A percentile compares a stretch with the other conserved stretches of the same genome.
phyloP scores from a whole-genome alignment of 257 asterid genomes.

The Przewalskia tangutica region DNA sequence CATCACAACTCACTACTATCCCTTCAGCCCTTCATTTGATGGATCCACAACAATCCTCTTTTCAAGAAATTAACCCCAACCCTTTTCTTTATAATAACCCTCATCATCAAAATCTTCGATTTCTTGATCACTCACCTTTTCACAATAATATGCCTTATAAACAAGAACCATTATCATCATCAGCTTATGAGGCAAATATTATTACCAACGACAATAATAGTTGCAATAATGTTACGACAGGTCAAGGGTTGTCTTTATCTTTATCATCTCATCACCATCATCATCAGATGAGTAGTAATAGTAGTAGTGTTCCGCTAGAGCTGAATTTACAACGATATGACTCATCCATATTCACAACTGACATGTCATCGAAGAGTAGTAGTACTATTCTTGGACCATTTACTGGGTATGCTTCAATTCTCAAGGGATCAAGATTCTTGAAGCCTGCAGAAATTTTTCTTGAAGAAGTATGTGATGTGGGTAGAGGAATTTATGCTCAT shows the following conservation, averaged over 20 bases:
- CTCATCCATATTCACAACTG: conserved; percentile 23
- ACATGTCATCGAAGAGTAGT: conserved; percentile 25
- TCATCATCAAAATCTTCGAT: conserved; percentile 26
- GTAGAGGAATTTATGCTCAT: conserved; percentile 27
- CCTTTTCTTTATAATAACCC: conserved; percentile 20
- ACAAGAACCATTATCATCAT: conserved; percentile 21
- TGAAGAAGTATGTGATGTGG: conserved; percentile 35
- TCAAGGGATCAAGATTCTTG: conserved; percentile 45
- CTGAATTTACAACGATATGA: conserved; percentile 45
- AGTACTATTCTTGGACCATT: conserved; percentile 69
- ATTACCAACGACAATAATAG: background rate
- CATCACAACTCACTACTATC: conserved; percentile 18
- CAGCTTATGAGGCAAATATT: conserved; percentile 9
- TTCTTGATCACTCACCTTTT: conserved; percentile 27
- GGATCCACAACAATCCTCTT: conserved; percentile 39
- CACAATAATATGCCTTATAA: conserved; percentile 17
- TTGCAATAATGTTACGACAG: background rate
- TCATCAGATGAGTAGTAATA: background rate
- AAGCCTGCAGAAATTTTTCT: conserved; percentile 54
- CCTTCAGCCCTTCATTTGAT: conserved; percentile 31
- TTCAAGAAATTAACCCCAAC: conserved; percentile 27
- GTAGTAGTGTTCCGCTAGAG: conserved; percentile 38
- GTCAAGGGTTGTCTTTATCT: conserved; percentile 71
- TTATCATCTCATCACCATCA: conserved; percentile 35
- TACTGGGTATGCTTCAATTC: conserved; percentile 67